Conservation (phyloP, 2,329 filamentous ascomycete genomes). For the Hypoxylon sp. region DNA sequence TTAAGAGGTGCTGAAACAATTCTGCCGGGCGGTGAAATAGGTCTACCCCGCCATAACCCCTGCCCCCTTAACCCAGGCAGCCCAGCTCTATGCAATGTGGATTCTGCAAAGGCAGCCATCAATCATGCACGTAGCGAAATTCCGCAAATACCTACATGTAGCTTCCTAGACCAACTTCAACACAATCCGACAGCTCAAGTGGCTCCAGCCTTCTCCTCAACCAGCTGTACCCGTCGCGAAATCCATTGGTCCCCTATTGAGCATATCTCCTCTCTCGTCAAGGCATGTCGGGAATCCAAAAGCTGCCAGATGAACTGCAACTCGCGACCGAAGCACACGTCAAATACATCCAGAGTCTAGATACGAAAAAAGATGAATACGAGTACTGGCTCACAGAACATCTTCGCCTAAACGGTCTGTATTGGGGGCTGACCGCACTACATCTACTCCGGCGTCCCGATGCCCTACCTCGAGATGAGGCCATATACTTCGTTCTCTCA, state of each 20-base stretch:
- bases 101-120: not conserved
- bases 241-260: not conserved
- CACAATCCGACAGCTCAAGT: not conserved
- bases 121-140: not conserved
- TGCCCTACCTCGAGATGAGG: slow-evolving; percentile 81
- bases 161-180: not conserved
- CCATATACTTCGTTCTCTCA: slow-evolving; percentile 94
- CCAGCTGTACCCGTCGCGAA: not conserved
- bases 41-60: too few species aligned
- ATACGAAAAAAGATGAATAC: slow-evolving; percentile 91
- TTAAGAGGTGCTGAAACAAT: not conserved
- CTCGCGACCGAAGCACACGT: slow-evolving; percentile 76
- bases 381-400: slow-evolving; percentile 99
- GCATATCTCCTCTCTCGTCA: not conserved
- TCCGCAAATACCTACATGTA: not conserved
- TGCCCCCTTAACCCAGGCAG: slow-evolving; percentile 5
- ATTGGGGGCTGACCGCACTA: slow-evolving; percentile 93
- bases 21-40: slow-evolving; percentile 29
- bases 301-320: slow-evolving; percentile 57
- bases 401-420: slow-evolving; percentile 92
- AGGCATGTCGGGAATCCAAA: slow-evolving; percentile 55
- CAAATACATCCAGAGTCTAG: slow-evolving; percentile 90
- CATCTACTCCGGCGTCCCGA: slow-evolving; percentile 86
- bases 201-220: not conserved
- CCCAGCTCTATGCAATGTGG: not conserved